Percentiles rank a stretch among this genome's conserved stretches.
These are phyloP conservation scores for Syzygium grande DNA, from an alignment of 345 rosid species.

Conservation along the genomic window DNA sequence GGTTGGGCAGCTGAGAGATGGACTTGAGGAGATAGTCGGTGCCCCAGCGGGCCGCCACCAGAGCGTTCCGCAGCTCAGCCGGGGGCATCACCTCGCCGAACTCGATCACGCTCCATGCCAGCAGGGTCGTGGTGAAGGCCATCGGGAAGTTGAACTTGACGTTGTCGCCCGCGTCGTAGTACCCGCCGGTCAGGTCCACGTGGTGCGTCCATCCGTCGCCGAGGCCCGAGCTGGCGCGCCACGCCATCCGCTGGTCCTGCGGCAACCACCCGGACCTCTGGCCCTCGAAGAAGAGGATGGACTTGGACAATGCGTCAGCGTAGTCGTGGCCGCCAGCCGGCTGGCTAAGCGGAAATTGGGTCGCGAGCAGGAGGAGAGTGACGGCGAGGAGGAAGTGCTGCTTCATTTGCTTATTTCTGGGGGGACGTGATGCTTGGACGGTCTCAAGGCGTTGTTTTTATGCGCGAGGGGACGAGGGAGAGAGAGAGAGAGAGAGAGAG, in stretches of 20 bases:
- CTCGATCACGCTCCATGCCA: conserved; percentile 86
- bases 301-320: conserved; percentile 68
- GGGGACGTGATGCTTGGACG: background rate
- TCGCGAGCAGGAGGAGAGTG: background rate
- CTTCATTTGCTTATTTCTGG: background rate
- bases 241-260: conserved; percentile 46
- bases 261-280: conserved; percentile 88
- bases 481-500: background rate
- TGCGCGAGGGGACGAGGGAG: background rate
- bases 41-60: conserved; percentile 77
- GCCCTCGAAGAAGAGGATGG: conserved; percentile 94
- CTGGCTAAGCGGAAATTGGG: background rate
- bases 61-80: conserved; percentile 43
- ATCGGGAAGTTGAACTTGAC: conserved; percentile 87
- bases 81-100: conserved; percentile 81
- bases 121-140: conserved; percentile 91
- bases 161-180: conserved; percentile 95
- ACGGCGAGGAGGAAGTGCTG: background rate
- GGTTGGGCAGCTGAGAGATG: conserved; percentile 69
- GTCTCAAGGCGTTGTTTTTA: background rate
- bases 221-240: conserved; percentile 75
- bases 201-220: conserved; percentile 67
- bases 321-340: conserved; percentile 44
- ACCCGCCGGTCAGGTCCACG: conserved; percentile 77
- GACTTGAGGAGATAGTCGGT: conserved; percentile 76